These are phyloP conservation scores for Spirogloea muscicola DNA, from an alignment of 139 green algal species.

Conservation along the genomic window DNA sequence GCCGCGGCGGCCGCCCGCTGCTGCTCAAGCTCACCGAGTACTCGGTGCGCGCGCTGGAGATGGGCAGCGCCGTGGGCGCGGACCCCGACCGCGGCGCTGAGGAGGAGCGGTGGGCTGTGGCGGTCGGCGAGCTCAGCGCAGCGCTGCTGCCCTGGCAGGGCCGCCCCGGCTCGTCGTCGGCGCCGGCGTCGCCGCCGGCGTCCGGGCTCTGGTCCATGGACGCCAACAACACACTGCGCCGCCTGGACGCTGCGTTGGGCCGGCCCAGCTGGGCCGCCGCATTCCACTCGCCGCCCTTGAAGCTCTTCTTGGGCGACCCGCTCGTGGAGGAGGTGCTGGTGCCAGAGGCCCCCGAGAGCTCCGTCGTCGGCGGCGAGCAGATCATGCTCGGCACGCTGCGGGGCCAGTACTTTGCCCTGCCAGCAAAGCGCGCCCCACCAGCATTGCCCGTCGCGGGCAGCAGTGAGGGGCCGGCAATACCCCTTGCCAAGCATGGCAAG, in stretches of 20 bases:
- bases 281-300: no score
- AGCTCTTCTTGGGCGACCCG: no score
- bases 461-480: no score
- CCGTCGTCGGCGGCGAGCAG: no score
- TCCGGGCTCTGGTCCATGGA: not conserved
- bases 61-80: not conserved
- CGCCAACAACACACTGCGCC: slow-evolving; percentile 7
- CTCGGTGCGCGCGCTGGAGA: slow-evolving; percentile 39
- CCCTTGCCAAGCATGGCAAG: no score
- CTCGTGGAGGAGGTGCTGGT: no score
- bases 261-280: not conserved
- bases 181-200: not conserved
- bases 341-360: no score
- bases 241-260: not conserved
- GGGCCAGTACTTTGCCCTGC: no score
- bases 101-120: slow-evolving; percentile 48
- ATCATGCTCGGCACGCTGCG: no score
- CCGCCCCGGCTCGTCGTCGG: not conserved
- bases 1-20: not conserved
- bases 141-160: not conserved
- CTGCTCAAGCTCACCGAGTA: slow-evolving; percentile 46
- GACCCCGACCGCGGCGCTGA: no score
- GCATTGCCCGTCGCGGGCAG: no score
- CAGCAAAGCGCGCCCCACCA: no score
- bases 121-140: slow-evolving; percentile 14